Evolutionary conservation across 225 moss, liverwort and hornwort species (phyloP).

Genomic region (Polytrichum formosum): DNA sequence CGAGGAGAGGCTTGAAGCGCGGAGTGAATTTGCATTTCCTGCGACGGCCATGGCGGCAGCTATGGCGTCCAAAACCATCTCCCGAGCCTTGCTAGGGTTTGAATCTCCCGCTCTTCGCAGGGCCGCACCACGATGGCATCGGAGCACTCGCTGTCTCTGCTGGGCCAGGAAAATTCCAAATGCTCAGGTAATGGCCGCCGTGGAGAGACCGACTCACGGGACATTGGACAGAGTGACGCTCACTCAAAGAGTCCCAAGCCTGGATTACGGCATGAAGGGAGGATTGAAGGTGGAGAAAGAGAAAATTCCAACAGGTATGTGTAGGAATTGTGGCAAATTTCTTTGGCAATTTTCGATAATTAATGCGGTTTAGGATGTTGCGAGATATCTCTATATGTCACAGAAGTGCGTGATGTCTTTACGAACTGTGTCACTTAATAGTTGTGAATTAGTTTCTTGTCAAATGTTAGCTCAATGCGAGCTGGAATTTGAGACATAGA

Average conservation of each 20-base stretch:
- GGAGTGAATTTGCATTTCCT: too few relatives aligned
- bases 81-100: conserved; percentile 26
- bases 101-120: conserved; percentile 20
- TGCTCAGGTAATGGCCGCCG: conserved; percentile 17
- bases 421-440: too few relatives aligned
- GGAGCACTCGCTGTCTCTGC: conserved; percentile 25
- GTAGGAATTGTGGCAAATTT: too few relatives aligned
- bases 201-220: conserved; percentile 10
- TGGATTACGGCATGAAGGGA: conserved; percentile 11
- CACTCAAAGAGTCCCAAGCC: conserved; percentile 7
- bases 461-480: too few relatives aligned
- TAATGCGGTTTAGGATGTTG: too few relatives aligned
- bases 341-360: too few relatives aligned
- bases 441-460: too few relatives aligned
- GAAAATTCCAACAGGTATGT: conserved; percentile 21
- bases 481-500: too few relatives aligned
- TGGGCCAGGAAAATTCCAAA: conserved; percentile 41
- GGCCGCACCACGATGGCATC: conserved; percentile 28
- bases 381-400: too few relatives aligned
- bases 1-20: too few relatives aligned
- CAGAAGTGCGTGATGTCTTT: too few relatives aligned
- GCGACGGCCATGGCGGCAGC: conserved; percentile 32
- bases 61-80: conserved; percentile 43
- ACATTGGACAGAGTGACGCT: conserved; percentile 1
- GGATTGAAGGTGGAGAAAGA: conserved; percentile 12